Evolutionary conservation across 169 alveolate species (phyloP).

Genomic region (Plasmodium yoelii): DNA sequence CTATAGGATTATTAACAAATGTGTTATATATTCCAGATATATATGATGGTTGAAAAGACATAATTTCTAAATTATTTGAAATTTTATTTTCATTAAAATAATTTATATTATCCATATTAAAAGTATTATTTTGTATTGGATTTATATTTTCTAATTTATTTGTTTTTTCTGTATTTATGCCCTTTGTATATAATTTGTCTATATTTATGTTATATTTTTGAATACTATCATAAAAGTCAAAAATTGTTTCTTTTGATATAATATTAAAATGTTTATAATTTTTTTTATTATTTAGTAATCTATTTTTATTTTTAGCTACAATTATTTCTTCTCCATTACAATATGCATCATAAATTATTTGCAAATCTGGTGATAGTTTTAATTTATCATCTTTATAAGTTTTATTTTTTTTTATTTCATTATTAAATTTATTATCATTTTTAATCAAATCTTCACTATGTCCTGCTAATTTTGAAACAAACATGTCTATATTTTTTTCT

Average conservation of each 20-base stretch:
- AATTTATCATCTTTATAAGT: conserved; percentile 13
- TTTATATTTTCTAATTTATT: not conserved
- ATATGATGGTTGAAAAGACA: not conserved
- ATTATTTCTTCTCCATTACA: conserved; percentile 50
- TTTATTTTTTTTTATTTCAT: not conserved
- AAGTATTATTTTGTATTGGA: not conserved
- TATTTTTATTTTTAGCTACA: conserved; percentile 24
- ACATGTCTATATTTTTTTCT: conserved; percentile 38
- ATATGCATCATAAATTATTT: conserved; percentile 46
- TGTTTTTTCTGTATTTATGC: not conserved
- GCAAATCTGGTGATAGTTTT: conserved; percentile 49
- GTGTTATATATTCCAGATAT: not conserved
- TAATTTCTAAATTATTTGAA: not conserved
- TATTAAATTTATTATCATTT: not conserved
- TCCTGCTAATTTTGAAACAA: not conserved
- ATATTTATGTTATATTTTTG: conserved; percentile 4
- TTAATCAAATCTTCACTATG: conserved; percentile 15
- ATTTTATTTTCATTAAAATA: not conserved
- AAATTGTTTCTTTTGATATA: conserved; percentile 29
- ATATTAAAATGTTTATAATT: conserved; percentile 11
- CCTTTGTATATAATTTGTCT: not conserved
- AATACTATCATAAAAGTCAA: conserved; percentile 7
- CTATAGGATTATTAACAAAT: not conserved
- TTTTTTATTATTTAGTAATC: conserved; percentile 24
- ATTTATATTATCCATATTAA: not conserved